These are phyloP conservation scores for Puya raimondii DNA, from an alignment of 176 grass and related monocot genomes.

Conservation along the genomic window DNA sequence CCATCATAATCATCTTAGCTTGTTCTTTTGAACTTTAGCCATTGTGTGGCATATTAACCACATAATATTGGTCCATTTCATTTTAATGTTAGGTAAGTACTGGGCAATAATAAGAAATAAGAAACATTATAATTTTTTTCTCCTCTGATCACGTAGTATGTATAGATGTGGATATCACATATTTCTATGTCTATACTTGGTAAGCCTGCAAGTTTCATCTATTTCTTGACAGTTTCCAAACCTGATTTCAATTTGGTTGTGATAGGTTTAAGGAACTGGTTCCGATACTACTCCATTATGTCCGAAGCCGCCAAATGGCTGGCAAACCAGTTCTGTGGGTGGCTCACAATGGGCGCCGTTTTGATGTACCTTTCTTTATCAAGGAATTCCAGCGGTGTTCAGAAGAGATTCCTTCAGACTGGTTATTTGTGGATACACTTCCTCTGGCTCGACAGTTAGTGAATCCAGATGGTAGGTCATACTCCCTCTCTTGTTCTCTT, in stretches of 20 bases:
- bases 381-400: slow-evolving; percentile 54
- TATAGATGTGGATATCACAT: background rate
- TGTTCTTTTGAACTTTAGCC: background rate
- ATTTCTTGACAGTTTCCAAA: background rate
- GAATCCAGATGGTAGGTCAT: slow-evolving; percentile 37
- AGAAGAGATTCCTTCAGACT: slow-evolving; percentile 54
- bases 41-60: too few relatives aligned
- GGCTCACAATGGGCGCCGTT: slow-evolving; percentile 61
- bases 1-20: background rate
- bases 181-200: background rate
- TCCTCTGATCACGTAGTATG: background rate
- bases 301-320: slow-evolving; percentile 51
- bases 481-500: background rate
- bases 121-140: background rate
- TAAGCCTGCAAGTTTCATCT: background rate
- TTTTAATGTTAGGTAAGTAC: too few relatives aligned
- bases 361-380: slow-evolving; percentile 78
- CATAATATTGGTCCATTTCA: too few relatives aligned
- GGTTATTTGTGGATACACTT: slow-evolving; percentile 71
- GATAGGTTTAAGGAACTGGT: slow-evolving; percentile 57
- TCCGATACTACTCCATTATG: slow-evolving; percentile 52
- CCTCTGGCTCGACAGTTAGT: slow-evolving; percentile 49
- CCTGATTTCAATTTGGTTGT: slow-evolving; percentile 11
- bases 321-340: slow-evolving; percentile 73
- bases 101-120: background rate